Percentiles rank a stretch among this genome's conserved stretches.
Evolutionary conservation across 306 rosid genomes (phyloP).

Genomic region (Alnus glutinosa): DNA sequence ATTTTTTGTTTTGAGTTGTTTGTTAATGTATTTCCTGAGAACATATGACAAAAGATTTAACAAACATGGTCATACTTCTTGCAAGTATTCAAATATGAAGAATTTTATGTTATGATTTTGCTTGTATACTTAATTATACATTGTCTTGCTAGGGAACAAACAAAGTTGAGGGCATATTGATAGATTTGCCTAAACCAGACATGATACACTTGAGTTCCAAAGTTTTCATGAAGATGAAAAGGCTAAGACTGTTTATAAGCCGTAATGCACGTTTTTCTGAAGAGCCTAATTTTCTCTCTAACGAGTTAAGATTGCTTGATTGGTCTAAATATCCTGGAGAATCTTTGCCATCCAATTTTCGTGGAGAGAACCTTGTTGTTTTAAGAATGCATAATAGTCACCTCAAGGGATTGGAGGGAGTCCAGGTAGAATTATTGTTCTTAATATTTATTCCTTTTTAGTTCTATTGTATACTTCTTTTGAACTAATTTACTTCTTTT

Average conservation of each 20-base stretch:
- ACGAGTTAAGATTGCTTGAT: not conserved
- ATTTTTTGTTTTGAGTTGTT: too few relatives aligned
- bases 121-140: too few relatives aligned
- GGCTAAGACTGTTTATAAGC: not conserved
- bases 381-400: not conserved
- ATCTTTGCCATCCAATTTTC: not conserved
- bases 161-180: not conserved
- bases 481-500: not conserved
- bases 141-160: not conserved
- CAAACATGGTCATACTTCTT: too few relatives aligned
- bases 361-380: not conserved
- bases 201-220: not conserved
- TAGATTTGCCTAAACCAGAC: not conserved
- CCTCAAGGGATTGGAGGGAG: not conserved
- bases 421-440: not conserved
- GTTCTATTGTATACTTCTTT: not conserved
- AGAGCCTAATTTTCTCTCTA: not conserved
- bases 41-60: too few relatives aligned
- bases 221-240: not conserved
- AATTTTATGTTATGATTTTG: too few relatives aligned
- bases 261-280: not conserved
- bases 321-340: not conserved
- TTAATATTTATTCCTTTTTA: not conserved
- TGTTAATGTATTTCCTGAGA: too few relatives aligned
- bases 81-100: too few relatives aligned